Evolutionary conservation across 2,329 filamentous ascomycete genomes (phyloP).

Genomic region (Diaporthe eres): DNA sequence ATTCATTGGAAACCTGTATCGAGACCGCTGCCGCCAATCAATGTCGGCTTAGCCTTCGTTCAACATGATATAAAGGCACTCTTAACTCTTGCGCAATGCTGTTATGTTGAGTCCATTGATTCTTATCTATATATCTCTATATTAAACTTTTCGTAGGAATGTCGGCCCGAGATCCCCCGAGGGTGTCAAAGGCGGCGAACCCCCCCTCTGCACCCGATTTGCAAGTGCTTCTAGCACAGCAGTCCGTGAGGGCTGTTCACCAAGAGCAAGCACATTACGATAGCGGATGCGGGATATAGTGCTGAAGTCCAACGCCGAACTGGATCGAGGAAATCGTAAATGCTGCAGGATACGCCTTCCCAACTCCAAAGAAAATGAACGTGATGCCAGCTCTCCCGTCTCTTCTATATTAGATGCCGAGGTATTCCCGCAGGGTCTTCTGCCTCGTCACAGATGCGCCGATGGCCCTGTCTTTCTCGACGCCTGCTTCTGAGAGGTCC

Average conservation of each 20-base stretch:
- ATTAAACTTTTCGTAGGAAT: not conserved
- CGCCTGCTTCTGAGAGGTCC: conserved; percentile 16
- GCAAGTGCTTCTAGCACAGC: conserved; percentile 2
- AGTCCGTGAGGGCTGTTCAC: not conserved
- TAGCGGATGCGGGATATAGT: not conserved
- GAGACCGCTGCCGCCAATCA: not conserved
- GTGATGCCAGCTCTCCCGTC: not conserved
- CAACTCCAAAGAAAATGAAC: conserved; percentile 20
- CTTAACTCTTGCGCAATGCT: not conserved
- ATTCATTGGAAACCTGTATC: not conserved
- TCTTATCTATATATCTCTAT: not conserved
- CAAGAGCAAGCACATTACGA: not conserved
- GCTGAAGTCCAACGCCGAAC: conserved; percentile 11
- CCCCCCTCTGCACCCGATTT: not conserved
- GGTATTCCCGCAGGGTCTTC: conserved; percentile 26
- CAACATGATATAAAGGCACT: not conserved
- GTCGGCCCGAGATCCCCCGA: conserved; percentile 1
- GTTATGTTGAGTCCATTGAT: not conserved
- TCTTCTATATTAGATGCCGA: not conserved
- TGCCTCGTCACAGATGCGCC: conserved; percentile 20
- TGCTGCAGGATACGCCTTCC: conserved; percentile 16
- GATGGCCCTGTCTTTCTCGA: conserved; percentile 20
- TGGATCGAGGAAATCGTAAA: conserved; percentile 10
- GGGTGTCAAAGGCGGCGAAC: not conserved
- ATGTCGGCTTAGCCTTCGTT: not conserved